Evolutionary conservation across 179 eudicot genomes (phyloP).

Genomic region (Beta lomatogona): DNA sequence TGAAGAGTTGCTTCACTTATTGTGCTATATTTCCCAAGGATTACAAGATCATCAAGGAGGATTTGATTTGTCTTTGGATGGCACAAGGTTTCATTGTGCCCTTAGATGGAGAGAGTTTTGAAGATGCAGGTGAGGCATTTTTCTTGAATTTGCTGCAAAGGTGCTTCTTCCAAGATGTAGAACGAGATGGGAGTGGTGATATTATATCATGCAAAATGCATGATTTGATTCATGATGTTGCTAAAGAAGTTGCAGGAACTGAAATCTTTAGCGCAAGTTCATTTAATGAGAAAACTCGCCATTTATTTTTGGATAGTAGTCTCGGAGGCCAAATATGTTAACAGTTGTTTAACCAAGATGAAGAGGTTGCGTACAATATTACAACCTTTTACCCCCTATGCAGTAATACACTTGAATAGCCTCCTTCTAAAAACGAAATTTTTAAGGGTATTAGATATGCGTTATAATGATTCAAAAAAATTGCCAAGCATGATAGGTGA

Average conservation of each 20-base stretch:
- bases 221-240: slow-evolving; percentile 43
- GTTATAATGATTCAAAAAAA: fast-evolving
- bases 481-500: slow-evolving; percentile 16
- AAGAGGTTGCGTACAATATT: background rate
- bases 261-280: background rate
- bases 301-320: background rate
- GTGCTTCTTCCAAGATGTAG: slow-evolving; percentile 42
- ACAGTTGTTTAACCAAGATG: background rate
- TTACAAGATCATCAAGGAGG: slow-evolving; percentile 27
- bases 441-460: slow-evolving; percentile 11
- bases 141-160: slow-evolving; percentile 35
- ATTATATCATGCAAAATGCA: slow-evolving; percentile 37
- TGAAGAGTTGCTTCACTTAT: slow-evolving; percentile 47
- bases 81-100: slow-evolving; percentile 44
- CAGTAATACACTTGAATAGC: background rate
- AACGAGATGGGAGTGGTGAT: slow-evolving; percentile 17
- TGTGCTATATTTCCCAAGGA: slow-evolving; percentile 48
- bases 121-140: slow-evolving; percentile 34
- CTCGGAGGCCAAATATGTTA: background rate
- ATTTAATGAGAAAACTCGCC: background rate
- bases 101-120: slow-evolving; percentile 20
- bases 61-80: slow-evolving; percentile 43
- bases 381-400: background rate
- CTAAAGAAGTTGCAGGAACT: slow-evolving; percentile 22
- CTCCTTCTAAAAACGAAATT: background rate